Conservation (phyloP, 208 protist species). For the Tritrichomonas musculus region DNA sequence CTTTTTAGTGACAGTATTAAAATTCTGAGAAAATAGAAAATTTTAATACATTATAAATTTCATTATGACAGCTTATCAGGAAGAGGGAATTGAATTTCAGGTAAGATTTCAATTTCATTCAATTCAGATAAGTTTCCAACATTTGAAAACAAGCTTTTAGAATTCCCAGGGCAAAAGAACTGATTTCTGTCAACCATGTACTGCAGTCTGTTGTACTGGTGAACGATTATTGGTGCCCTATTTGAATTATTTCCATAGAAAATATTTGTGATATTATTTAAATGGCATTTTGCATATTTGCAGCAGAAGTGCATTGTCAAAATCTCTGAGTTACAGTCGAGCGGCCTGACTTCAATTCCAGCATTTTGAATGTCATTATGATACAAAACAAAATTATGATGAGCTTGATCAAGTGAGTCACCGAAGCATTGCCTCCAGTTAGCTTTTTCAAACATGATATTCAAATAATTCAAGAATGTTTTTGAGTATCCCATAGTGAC, state of each 20-base stretch:
- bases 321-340: background rate
- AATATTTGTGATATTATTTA: background rate
- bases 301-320: slow-evolving; percentile 32
- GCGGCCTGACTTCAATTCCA: background rate
- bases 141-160: too few relatives aligned
- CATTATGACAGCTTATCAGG: too few relatives aligned
- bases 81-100: too few relatives aligned
- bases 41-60: too few relatives aligned
- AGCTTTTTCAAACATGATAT: background rate
- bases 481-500: background rate
- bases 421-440: background rate
- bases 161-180: background rate
- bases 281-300: background rate
- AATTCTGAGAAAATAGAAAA: too few relatives aligned
- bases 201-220: background rate
- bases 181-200: background rate
- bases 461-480: background rate
- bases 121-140: too few relatives aligned
- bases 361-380: background rate
- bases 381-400: slow-evolving; percentile 15
- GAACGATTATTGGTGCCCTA: background rate
- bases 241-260: background rate
- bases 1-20: too few relatives aligned
- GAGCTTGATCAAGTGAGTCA: background rate
- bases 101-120: too few relatives aligned